Evolutionary conservation across 2,329 filamentous ascomycete genomes (phyloP), one percentile per base, ranked within the genome.

Genomic region (Cladophialophora psammophila): DNA sequence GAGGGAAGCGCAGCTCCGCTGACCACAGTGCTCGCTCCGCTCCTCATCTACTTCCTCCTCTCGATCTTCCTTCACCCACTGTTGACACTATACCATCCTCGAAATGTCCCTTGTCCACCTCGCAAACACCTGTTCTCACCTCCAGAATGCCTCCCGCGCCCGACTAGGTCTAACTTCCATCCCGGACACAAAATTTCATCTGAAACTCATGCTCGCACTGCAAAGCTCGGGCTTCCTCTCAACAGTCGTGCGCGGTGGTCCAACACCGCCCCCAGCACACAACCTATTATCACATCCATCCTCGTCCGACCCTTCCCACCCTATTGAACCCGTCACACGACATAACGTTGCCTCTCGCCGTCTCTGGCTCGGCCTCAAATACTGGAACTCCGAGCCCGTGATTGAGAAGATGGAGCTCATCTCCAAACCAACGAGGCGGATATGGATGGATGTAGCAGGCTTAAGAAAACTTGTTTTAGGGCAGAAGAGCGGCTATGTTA

Each of bases 351-450:
- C 93, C 4, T 85, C 83, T 45, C 86, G 92, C 76, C 85, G 94
- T 67, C 82, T 97, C 72, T 97, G 94, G 94, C 80, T 97, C 12
- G 93, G 93, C 0, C 82, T 97, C 75, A 97, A 97, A 82, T 97
- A 97, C 85, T 92, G 87, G 87, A 88, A 93, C 72, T 91, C 91
- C 76, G 84, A 89, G 78, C 92, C 94, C 5, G 93, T 97, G 26
- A 80, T 97, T 72, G 84, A 83, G 69, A 85, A 87, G 71, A 85
- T 94, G 74, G 78, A 80, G 57, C 78, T 90, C 75, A 83, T 96
- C 67, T 90, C 87, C 75, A 94, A 90, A 79, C 91, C 93, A 9
- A 94, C 87, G 74, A 85, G 92, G 71, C 80, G 88, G 73, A 86
- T 96, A 76, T 90, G 85, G 73, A 83, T 92, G 69, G 84, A 88